phyloP scores from a whole-genome alignment of 2,329 filamentous ascomycete species.

The Talaromyces marneffei region DNA sequence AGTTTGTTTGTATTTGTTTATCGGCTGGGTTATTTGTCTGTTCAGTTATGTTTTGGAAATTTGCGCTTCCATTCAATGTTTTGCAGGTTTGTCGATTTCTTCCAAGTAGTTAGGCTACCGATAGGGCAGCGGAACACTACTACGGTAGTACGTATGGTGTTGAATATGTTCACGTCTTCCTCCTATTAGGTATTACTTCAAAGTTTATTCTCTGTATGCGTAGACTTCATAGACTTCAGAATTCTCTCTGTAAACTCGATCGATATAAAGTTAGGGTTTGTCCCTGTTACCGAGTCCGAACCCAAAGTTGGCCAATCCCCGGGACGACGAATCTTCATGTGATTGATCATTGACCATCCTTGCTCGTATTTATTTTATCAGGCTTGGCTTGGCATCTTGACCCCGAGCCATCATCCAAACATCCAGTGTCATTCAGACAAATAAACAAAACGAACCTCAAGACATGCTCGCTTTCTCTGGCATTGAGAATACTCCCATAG shows the following conservation, averaged over 20 bases:
- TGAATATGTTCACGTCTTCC: not conserved
- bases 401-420: not conserved
- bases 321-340: not conserved
- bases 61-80: not conserved
- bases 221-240: too few relatives aligned
- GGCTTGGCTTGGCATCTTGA: not conserved
- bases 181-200: not conserved
- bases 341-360: not conserved
- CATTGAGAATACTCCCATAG: constrained; percentile 3
- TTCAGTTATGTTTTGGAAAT: not conserved
- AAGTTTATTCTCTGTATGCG: not conserved
- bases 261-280: not conserved
- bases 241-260: not conserved
- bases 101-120: not conserved
- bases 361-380: not conserved
- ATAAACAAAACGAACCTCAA: not conserved
- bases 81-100: not conserved
- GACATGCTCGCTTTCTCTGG: constrained; percentile 8
- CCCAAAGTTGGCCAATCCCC: not conserved
- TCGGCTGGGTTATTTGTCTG: constrained; percentile 1
- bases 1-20: not conserved
- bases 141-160: too few relatives aligned
- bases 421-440: not conserved
- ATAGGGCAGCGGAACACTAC: not conserved
- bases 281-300: not conserved